Conservation (phyloP, 176 grass and related monocot species). For the Oropetium thomaeum region DNA sequence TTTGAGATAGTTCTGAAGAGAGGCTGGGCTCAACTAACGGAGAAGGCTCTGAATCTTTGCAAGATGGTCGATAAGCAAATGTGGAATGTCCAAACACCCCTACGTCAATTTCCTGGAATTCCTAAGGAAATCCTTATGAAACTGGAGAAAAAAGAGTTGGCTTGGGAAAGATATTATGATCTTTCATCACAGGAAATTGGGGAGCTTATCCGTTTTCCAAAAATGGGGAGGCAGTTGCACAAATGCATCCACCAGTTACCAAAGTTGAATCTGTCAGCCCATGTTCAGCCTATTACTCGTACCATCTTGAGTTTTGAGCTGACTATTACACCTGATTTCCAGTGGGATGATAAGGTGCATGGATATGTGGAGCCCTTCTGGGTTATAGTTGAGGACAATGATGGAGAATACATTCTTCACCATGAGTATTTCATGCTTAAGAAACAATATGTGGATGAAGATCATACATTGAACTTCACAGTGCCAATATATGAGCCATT, state of each 20-base stretch:
- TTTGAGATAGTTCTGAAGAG: constrained; percentile 95
- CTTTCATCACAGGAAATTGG: constrained; percentile 92
- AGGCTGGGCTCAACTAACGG: constrained; percentile 89
- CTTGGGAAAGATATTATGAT: constrained; percentile 92
- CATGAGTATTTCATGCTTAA: constrained; percentile 99
- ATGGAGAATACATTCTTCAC: constrained; percentile 92
- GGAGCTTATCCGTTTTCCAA: constrained; percentile 75
- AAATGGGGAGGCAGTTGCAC: constrained; percentile 77
- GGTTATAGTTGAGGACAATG: constrained; percentile 99
- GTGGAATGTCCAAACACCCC: constrained; percentile 92
- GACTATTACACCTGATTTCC: constrained; percentile 90
- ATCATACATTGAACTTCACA: constrained; percentile 88
- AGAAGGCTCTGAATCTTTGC: constrained; percentile 93
- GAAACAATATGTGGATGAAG: constrained; percentile 92
- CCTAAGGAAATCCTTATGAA: constrained; percentile 97
- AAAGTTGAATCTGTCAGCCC: constrained; percentile 85
- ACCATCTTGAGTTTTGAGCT: constrained; percentile 83
- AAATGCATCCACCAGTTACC: constrained; percentile 92
- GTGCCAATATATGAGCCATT: constrained; percentile 92
- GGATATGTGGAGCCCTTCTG: constrained; percentile 95
- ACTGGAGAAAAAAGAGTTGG: constrained; percentile 91
- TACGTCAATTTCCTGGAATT: constrained; percentile 83
- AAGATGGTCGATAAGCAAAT: constrained; percentile 98
- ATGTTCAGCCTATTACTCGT: constrained; percentile 90
- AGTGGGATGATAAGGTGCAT: constrained; percentile 92